Base-by-base conservation (phyloP, 306 rosid species). In the Nissolia schottii region DNA sequence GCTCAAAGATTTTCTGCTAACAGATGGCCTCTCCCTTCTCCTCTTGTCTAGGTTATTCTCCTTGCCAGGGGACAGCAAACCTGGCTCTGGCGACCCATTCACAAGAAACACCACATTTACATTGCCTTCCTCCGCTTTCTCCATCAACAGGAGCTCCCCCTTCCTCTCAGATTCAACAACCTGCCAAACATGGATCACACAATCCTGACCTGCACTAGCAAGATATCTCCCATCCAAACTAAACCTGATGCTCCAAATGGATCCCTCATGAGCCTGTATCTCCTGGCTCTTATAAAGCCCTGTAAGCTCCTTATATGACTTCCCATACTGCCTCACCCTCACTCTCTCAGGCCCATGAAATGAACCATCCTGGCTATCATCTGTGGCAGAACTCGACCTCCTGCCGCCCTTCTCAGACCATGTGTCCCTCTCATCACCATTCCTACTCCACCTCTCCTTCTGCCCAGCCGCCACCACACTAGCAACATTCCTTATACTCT, bases 141-240 rank as follows among this genome's bases (percentile, higher is more conserved):
- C 96, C 85, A 84, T 73, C 78, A 91, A 66, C 71, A 85, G 63
- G 66, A 87, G 50, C 31, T 91, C 96, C 5, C 91, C 93, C 77
- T 87, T 91, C 84, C 84, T 91, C 85, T 87, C 87, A 0, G 90
- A 71, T 69, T 85, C 90, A 79, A 82, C 80, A 12, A 91, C 96
- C 81, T 73, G 79, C 97, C 97, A 89, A 75, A 91, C 81, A 76
- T 89, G 97, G 66, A 91, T 91, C 38, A 80, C 89, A 60, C 90
- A 64, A 84, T 91, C 97, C 85, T 91, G 96, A 41, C 97, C 97
- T 0, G 97, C 97, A 75, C 93, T 91, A 3, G 96, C 97, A 64
- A 91, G 84, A 71, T 89, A 87, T 76, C 82, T 89, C 31, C 97
- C 97, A 79, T 91, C 93, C 89, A 91, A 84, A 71, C 97, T 91